Conservation (phyloP, 805 yeast genomes). For the Ogataea trehalophila region DNA sequence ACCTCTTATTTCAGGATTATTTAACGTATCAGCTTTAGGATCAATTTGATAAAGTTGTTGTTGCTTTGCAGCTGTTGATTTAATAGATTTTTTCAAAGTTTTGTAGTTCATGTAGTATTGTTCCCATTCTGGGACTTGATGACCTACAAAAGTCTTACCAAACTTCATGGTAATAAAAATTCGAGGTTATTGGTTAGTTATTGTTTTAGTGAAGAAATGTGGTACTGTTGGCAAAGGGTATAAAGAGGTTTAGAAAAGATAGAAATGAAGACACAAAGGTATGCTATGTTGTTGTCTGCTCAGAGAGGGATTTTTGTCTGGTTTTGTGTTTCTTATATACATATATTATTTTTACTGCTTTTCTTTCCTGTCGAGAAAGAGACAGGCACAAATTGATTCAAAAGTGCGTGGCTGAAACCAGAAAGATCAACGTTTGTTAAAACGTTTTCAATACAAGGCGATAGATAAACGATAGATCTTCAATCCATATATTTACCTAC, state of each 20-base stretch:
- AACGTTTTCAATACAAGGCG: background rate
- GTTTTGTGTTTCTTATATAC: too few relatives aligned
- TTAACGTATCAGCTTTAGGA: conserved; percentile 31
- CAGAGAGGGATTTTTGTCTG: too few relatives aligned
- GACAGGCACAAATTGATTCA: too few relatives aligned
- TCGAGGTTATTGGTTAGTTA: background rate
- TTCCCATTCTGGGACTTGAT: conserved; percentile 94
- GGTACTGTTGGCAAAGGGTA: too few relatives aligned
- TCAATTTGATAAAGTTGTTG: conserved; percentile 23
- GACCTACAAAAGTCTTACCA: conserved; percentile 72
- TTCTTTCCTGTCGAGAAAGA: too few relatives aligned
- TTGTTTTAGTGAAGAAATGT: background rate
- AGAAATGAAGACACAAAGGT: too few relatives aligned
- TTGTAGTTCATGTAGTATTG: conserved; percentile 81
- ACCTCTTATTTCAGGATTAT: conserved; percentile 39
- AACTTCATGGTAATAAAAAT: conserved; percentile 55
- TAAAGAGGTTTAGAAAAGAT: too few relatives aligned
- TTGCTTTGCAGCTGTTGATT: conserved; percentile 48
- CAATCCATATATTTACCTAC: too few relatives aligned
- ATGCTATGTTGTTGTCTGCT: too few relatives aligned
- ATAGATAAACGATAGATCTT: background rate
- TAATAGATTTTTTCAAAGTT: conserved; percentile 73
- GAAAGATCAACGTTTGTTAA: too few relatives aligned
- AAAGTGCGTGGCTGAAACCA: too few relatives aligned
- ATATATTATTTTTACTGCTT: too few relatives aligned